Base-by-base conservation (phyloP, 2,329 filamentous ascomycete genomes). In the Scedosporium apiospermum region DNA sequence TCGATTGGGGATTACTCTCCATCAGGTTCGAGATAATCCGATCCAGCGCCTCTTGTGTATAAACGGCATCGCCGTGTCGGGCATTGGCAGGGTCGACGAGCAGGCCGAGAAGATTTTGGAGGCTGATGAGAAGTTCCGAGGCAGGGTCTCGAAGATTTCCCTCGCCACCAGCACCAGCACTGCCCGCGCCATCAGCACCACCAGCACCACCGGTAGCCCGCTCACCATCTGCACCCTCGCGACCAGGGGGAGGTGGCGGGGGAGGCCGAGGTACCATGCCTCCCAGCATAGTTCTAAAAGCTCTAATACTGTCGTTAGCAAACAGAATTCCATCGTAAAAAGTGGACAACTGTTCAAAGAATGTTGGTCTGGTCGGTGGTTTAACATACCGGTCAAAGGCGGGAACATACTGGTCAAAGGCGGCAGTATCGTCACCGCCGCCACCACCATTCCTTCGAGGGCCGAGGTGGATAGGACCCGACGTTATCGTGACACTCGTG, bases 41-140 rank as follows among this genome's bases (percentile, higher is more conserved):
- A 71, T 99, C 93, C 38, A 98, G 78, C 2, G 90, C 93, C 75
- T 96, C 92, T 74, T 98, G 91, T 0, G 89, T 89, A 72, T 93
- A 96, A 1, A 96, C 93, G 6, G 88, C 90, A 73, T 98, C 93
- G 21, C 92, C 90, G 64, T 83, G 80, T 16, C 78, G 74, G 6
- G 76, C 80, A 63, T 79, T 77, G n/a, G 75, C 75, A 14, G 82
- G 81, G 61, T 80, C 80, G 46, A 87, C 73, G 26, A 88, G 67
- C 26, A 59, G 42, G 73, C 71, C 76, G 18, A 88, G 73, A 4
- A 88, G 74, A n/a, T 82, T 79, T 41, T 80, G 79, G 4, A 87
- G 70, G 38, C 76, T 76, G 16, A 70, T 67, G 14, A 71, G 70
- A 18, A 81, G 49, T 60, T 63, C 60, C 5, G n/a, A 18, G 26